phyloP scores from a whole-genome alignment of 352 stramenopile genomes.

The Phytophthora sansomeana region DNA sequence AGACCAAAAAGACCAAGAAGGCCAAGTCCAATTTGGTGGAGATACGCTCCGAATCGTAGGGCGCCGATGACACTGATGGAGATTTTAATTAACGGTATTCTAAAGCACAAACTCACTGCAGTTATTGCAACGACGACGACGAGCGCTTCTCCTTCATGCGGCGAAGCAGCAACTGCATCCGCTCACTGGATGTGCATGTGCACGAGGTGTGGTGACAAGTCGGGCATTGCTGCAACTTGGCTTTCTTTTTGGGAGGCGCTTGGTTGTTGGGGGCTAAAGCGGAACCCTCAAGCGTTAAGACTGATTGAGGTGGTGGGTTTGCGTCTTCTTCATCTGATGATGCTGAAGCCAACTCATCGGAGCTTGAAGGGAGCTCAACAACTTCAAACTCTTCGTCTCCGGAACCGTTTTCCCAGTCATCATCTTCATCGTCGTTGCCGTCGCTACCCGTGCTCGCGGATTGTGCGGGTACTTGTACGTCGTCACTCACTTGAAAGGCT shows the following conservation, averaged over 20 bases:
- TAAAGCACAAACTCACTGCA: constrained; percentile 11
- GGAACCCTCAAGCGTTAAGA: neutral
- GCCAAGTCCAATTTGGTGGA: constrained; percentile 22
- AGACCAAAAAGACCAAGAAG: constrained; percentile 34
- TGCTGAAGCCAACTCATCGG: constrained; percentile 42
- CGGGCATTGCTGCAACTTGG: constrained; percentile 43
- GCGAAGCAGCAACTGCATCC: constrained; percentile 53
- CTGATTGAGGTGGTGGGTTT: neutral
- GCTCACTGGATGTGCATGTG: constrained; percentile 44
- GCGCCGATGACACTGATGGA: neutral
- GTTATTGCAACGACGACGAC: constrained; percentile 38
- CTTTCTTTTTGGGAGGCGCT: constrained; percentile 56
- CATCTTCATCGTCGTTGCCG: constrained; percentile 25
- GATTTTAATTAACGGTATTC: constrained; percentile 29
- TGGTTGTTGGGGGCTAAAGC: neutral
- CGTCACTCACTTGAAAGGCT: constrained; percentile 1
- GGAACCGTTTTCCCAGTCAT: constrained; percentile 42
- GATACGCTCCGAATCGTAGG: constrained; percentile 15
- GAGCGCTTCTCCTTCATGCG: constrained; percentile 51
- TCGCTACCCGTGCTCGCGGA: constrained; percentile 2
- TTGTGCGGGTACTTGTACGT: neutral
- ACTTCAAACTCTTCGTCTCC: constrained; percentile 75
- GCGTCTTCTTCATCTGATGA: constrained; percentile 36
- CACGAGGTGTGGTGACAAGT: constrained; percentile 45
- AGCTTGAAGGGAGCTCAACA: constrained; percentile 71